Base-by-base conservation (phyloP, 2,329 filamentous ascomycete genomes). In the Fusarium scirpi region DNA sequence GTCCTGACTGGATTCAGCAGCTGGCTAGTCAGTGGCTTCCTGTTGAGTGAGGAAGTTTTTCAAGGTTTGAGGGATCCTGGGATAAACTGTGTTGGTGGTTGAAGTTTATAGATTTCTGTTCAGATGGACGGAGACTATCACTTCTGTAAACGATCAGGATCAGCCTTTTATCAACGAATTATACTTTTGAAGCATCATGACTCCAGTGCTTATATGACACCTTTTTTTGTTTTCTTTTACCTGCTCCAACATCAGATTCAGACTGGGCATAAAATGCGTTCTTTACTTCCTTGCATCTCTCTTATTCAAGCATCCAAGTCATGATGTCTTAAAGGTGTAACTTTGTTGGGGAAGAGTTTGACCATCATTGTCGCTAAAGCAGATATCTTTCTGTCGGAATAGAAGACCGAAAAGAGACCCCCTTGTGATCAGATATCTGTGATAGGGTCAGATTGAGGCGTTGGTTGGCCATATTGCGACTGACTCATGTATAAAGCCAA, bases 1-100 rank as follows among this genome's bases (percentile, higher is more conserved):
- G 70, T 58, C 10, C 70, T 3, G 11, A 22, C 2, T 32, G 58
- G 2, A 15, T 71, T 5, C 57, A 71, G 7, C 22, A 57, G 20
- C 6, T 71, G 34, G 57, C 70, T 3, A 49, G 57, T 12, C 64
- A 69, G 34, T 72, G 70, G 70, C 47, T 68, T 32, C 55, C 67
- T 4, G 6, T 59, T 65, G 53, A 68, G 27, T 57, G 15, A 38
- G 47, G 10, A 18, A 7, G 18, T 38, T n/a, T 7, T 6, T 11
- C 6, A 6, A 11, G 18, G 10, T 11, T 18, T 38, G 18, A 12
- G 9, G 3, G 16, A 10, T 6, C 34, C 34, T 12, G 5, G 18
- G n/a, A 7, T 3, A 38, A 38, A n/a, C 6, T 38, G 18, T n/a
- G 18, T n/a, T 38, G 5, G 34, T n/a, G 18, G 34, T 38, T 38